phyloP scores from a whole-genome alignment of 371 early-diverging fungal genomes.

The Nosema granulosis region DNA sequence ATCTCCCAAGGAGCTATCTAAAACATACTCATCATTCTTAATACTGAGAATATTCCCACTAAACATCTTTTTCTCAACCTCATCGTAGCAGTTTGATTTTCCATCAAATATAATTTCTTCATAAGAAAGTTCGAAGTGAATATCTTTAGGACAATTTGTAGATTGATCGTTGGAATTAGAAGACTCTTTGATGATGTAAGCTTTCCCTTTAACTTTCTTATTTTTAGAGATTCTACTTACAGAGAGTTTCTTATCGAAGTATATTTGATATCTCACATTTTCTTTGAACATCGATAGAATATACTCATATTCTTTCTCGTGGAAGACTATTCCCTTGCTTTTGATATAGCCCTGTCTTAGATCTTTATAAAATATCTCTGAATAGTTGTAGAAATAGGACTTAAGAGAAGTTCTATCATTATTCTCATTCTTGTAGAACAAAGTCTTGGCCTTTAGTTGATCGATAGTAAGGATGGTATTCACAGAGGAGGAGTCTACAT shows the following conservation, averaged over 20 bases:
- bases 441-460: background rate
- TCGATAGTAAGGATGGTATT: slow-evolving; percentile 6
- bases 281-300: slow-evolving; percentile 1
- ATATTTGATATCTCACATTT: slow-evolving; percentile 20
- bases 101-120: slow-evolving; percentile 27
- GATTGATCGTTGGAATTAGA: background rate
- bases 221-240: background rate
- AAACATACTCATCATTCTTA: background rate
- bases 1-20: background rate
- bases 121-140: background rate
- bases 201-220: background rate
- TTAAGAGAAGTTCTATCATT: background rate
- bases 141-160: slow-evolving; percentile 2
- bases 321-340: background rate
- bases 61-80: background rate
- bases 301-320: background rate
- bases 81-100: background rate
- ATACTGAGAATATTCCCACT: background rate
- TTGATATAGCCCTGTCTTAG: slow-evolving; percentile 4
- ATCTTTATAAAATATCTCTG: slow-evolving; percentile 3
- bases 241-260: background rate
- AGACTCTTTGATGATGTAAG: background rate
- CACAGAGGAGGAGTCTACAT: background rate
- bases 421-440: background rate
- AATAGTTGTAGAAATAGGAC: slow-evolving; percentile 2